Conservation (phyloP, 2,329 filamentous ascomycete genomes). For the Zasmidium citrigriseum region DNA sequence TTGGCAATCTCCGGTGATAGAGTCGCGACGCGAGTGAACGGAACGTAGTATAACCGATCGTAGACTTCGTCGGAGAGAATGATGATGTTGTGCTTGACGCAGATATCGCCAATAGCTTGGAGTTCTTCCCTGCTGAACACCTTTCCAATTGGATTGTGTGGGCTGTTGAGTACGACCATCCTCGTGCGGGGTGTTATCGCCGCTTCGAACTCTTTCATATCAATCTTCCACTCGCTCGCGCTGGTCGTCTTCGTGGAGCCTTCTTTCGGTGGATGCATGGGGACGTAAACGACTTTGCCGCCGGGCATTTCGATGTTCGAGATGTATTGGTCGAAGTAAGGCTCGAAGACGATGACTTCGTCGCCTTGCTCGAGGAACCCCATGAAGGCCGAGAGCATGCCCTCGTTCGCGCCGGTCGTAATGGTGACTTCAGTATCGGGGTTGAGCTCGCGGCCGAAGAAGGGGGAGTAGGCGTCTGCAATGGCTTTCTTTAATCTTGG, state of each 20-base stretch:
- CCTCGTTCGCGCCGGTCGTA: constrained; percentile 88
- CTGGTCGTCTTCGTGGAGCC: constrained; percentile 79
- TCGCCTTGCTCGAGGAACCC: constrained; percentile 91
- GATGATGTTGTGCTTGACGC: constrained; percentile 89
- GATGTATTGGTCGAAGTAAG: constrained; percentile 99
- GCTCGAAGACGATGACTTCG: constrained; percentile 97
- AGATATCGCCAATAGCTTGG: constrained; percentile 79
- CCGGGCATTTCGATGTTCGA: constrained; percentile 99
- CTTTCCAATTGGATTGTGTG: constrained; percentile 96
- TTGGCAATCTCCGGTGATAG: constrained; percentile 86
- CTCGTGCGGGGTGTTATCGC: constrained; percentile 85
- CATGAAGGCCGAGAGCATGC: constrained; percentile 98
- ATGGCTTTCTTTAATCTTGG: constrained; percentile 91
- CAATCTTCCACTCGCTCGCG: constrained; percentile 83
- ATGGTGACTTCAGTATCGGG: constrained; percentile 93
- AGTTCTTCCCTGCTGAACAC: constrained; percentile 86
- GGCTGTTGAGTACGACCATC: constrained; percentile 91
- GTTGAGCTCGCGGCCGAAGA: constrained; percentile 79
- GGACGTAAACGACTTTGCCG: constrained; percentile 91
- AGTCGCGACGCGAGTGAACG: constrained; percentile 89
- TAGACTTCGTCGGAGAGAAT: constrained; percentile 72
- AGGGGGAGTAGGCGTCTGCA: constrained; percentile 86
- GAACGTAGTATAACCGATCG: constrained; percentile 90
- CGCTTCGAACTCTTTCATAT: constrained; percentile 78
- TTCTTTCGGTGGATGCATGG: constrained; percentile 83